phyloP scores from a whole-genome alignment of 108 stramenopile genomes.

The Nitzschia sp. region DNA sequence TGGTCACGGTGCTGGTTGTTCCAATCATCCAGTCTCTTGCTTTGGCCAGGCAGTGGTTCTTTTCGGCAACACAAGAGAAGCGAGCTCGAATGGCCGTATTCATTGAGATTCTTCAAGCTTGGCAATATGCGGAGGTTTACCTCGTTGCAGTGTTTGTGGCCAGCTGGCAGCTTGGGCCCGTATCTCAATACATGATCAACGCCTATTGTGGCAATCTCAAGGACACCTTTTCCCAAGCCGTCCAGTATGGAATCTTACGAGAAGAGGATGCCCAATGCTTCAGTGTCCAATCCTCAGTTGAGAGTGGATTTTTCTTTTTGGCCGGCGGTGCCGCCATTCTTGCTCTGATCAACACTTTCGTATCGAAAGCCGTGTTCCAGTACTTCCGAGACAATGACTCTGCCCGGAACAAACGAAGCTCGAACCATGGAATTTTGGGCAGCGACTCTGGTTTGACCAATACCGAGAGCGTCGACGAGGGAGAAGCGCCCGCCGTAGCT shows the following conservation, averaged over 20 bases:
- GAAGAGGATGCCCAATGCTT: slow-evolving; percentile 81
- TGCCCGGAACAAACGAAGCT: background rate
- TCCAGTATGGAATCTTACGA: slow-evolving; percentile 66
- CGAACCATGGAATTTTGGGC: background rate
- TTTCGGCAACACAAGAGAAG: slow-evolving; percentile 41
- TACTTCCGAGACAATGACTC: slow-evolving; percentile 26
- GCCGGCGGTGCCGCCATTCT: slow-evolving; percentile 47
- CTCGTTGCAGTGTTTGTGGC: slow-evolving; percentile 68
- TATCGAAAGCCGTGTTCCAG: slow-evolving; percentile 46
- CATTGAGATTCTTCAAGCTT: slow-evolving; percentile 65
- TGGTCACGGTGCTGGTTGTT: slow-evolving; percentile 67
- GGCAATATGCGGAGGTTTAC: slow-evolving; percentile 87
- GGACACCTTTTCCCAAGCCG: slow-evolving; percentile 50
- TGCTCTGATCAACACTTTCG: slow-evolving; percentile 44
- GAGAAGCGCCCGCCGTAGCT: slow-evolving; percentile 26
- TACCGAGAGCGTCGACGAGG: slow-evolving; percentile 12
- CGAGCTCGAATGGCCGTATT: slow-evolving; percentile 29
- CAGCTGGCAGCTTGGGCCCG: slow-evolving; percentile 74
- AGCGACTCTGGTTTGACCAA: slow-evolving; percentile 4
- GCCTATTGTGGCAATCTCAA: slow-evolving; percentile 62
- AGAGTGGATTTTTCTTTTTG: slow-evolving; percentile 58
- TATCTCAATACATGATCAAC: slow-evolving; percentile 76
- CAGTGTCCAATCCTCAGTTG: slow-evolving; percentile 56
- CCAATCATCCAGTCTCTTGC: slow-evolving; percentile 61
- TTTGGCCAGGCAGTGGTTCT: slow-evolving; percentile 62